phyloP scores from a whole-genome alignment of 1,139 yeast genomes.

The Pichia sp. region DNA sequence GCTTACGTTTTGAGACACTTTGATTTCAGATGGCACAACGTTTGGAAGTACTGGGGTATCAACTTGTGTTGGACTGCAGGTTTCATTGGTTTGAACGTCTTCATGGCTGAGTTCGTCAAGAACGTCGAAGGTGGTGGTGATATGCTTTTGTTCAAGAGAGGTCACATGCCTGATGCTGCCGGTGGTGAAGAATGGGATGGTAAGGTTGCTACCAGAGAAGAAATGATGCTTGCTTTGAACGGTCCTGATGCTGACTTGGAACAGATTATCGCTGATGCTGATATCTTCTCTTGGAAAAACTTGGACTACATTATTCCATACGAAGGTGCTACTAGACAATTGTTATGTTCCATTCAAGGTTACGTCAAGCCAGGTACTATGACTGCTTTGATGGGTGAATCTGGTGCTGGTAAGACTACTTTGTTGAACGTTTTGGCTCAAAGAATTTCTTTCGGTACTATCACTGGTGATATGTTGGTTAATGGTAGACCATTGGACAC shows the following conservation, averaged over 20 bases:
- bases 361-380: conserved; percentile 54
- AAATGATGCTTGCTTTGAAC: conserved; percentile 41
- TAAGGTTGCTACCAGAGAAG: conserved; percentile 40
- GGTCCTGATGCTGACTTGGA: conserved; percentile 40
- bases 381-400: conserved; percentile 66
- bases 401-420: conserved; percentile 73
- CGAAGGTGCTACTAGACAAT: conserved; percentile 40
- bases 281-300: conserved; percentile 52
- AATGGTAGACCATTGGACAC: conserved; percentile 44
- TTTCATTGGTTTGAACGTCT: conserved; percentile 43
- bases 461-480: conserved; percentile 54
- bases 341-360: conserved; percentile 45
- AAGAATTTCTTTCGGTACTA: conserved; percentile 47
- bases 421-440: conserved; percentile 56
- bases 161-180: conserved; percentile 42
- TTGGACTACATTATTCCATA: conserved; percentile 50
- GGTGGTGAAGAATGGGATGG: conserved; percentile 41
- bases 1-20: conserved; percentile 18
- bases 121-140: conserved; percentile 58
- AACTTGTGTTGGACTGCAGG: conserved; percentile 52
- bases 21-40: conserved; percentile 38
- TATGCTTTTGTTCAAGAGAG: conserved; percentile 52
- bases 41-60: conserved; percentile 67
- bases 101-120: conserved; percentile 49
- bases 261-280: conserved; percentile 37